These are phyloP conservation scores for rapeseed (Brassica napus) DNA, from an alignment of 345 rosid species.

Conservation along the genomic window DNA sequence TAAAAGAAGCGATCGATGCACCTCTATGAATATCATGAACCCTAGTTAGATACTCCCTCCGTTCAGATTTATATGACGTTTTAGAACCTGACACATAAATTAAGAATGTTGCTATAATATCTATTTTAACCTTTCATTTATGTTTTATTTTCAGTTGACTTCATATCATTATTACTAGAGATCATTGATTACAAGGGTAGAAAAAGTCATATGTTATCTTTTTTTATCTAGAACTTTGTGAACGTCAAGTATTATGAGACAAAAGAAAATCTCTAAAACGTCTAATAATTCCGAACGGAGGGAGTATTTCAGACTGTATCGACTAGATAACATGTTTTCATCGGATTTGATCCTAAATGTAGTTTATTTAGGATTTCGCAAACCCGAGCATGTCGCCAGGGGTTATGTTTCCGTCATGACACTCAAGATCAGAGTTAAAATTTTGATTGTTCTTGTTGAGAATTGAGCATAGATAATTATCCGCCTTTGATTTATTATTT, in stretches of 20 bases:
- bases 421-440: slow-evolving; percentile 45
- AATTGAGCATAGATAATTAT: slow-evolving; percentile 79
- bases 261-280: too few species aligned
- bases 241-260: too few species aligned
- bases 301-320: slow-evolving; percentile 50
- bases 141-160: too few species aligned
- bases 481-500: slow-evolving; percentile 61
- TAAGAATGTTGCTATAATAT: too few species aligned
- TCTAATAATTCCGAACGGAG: too few species aligned
- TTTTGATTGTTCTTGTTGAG: slow-evolving; percentile 57
- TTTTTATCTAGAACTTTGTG: too few species aligned
- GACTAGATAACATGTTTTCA: slow-evolving; percentile 78
- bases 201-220: too few species aligned
- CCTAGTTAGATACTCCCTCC: slow-evolving; percentile 50
- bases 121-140: too few species aligned
- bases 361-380: slow-evolving; percentile 77
- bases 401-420: slow-evolving; percentile 45
- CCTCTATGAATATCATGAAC: slow-evolving; percentile 80
- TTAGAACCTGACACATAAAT: too few species aligned
- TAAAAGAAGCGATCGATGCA: slow-evolving; percentile 72
- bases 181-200: too few species aligned
- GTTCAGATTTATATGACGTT: too few species aligned
- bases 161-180: too few species aligned
- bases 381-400: slow-evolving; percentile 53
- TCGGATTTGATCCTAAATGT: slow-evolving; percentile 75